These are phyloP conservation scores for Nitzschia palea DNA, from an alignment of 108 stramenopile genomes.

Conservation along the genomic window DNA sequence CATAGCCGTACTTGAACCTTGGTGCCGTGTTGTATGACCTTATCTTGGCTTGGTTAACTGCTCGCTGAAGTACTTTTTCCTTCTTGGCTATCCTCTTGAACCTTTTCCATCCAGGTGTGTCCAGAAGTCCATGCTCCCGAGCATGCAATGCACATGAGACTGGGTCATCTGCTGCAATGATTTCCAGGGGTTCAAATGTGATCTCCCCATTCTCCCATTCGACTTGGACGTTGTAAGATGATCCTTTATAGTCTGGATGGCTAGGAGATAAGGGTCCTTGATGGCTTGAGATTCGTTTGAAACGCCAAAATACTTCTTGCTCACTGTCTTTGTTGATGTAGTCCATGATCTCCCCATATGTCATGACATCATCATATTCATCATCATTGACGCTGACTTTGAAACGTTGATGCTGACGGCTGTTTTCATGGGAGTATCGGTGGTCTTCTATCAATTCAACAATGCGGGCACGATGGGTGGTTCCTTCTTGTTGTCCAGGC, in stretches of 20 bases:
- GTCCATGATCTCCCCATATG: not conserved
- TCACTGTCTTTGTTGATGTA: not conserved
- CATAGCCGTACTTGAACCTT: conserved; percentile 26
- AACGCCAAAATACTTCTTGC: not conserved
- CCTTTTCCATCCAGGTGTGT: conserved; percentile 40
- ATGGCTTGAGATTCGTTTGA: conserved; percentile 14
- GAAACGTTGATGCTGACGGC: too few relatives aligned
- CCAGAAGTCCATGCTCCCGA: conserved; percentile 24
- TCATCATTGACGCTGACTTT: too few relatives aligned
- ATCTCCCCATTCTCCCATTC: conserved; percentile 17
- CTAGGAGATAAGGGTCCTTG: conserved; percentile 3
- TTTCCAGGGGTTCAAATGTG: conserved; percentile 30
- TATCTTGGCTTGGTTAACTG: conserved; percentile 9
- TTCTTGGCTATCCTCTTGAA: conserved; percentile 22
- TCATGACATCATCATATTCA: conserved; percentile 4
- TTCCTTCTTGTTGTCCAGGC: too few relatives aligned
- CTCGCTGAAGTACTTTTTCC: conserved; percentile 4
- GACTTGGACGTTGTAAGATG: not conserved
- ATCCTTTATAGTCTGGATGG: conserved; percentile 5
- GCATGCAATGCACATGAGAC: conserved; percentile 39
- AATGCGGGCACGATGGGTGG: too few relatives aligned
- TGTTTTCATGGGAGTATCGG: too few relatives aligned
- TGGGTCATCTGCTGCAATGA: conserved; percentile 29
- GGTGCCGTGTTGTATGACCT: too few relatives aligned
- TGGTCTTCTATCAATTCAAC: too few relatives aligned